Evolutionary conservation across 371 early-diverging fungal genomes (phyloP).

Genomic region (Mucor lusitanicus): DNA sequence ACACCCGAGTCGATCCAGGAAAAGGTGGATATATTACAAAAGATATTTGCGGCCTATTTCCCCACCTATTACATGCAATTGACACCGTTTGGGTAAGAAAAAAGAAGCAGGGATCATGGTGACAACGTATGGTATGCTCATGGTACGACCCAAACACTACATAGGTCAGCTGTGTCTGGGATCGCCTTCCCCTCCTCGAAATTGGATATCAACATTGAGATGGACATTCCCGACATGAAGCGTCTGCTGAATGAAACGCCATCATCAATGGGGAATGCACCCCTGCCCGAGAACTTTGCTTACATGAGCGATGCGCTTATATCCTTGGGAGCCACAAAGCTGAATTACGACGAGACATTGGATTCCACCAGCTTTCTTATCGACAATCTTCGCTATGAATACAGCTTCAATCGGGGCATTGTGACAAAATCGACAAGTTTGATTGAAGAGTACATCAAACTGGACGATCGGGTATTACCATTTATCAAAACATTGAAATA

Average conservation of each 20-base stretch:
- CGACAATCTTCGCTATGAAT: background rate
- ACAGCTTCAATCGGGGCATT: conserved; percentile 9
- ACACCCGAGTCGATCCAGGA: background rate
- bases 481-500: background rate
- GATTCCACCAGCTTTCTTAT: background rate
- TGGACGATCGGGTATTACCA: conserved; percentile 5
- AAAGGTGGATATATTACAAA: background rate
- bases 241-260: background rate
- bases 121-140: too few relatives aligned
- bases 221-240: conserved; percentile 10
- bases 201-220: conserved; percentile 6
- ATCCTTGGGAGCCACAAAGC: background rate
- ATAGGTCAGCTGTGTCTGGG: conserved; percentile 2
- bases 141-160: too few relatives aligned
- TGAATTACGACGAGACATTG: background rate
- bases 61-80: conserved; percentile 15
- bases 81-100: conserved; percentile 11
- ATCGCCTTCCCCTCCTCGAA: background rate
- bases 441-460: conserved; percentile 1
- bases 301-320: background rate
- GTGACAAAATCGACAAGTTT: background rate
- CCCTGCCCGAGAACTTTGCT: background rate
- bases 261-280: background rate
- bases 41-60: background rate
- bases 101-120: too few relatives aligned